Conservation (phyloP, 1,284 basidiomycete species). For the Termitomyces sp. region DNA sequence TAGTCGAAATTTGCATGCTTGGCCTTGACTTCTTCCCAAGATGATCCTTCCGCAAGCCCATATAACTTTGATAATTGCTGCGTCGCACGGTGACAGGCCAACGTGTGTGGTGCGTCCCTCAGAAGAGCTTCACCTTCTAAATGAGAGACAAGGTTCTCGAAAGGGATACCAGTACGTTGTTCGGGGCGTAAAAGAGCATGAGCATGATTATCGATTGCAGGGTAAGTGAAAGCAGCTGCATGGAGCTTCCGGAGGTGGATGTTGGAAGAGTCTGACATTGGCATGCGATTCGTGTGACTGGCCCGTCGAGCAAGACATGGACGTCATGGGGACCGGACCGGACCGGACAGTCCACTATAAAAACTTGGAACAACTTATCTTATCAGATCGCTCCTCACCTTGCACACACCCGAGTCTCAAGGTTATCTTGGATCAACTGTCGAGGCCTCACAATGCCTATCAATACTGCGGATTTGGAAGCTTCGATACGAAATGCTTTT, state of each 20-base stretch:
- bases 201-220: slow-evolving; percentile 69
- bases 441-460: slow-evolving; percentile 51
- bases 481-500: slow-evolving; percentile 54
- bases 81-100: slow-evolving; percentile 56
- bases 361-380: too few species aligned
- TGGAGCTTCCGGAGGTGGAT: background rate
- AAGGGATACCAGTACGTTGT: slow-evolving; percentile 42
- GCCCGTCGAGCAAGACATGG: too few species aligned
- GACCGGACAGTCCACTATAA: too few species aligned
- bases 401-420: too few species aligned
- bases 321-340: too few species aligned
- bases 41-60: slow-evolving; percentile 33
- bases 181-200: slow-evolving; percentile 57
- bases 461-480: slow-evolving; percentile 49
- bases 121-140: slow-evolving; percentile 40
- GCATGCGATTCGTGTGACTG: background rate
- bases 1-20: slow-evolving; percentile 43
- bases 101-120: slow-evolving; percentile 48
- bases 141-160: slow-evolving; percentile 56
- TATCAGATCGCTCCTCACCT: slow-evolving; percentile 2
- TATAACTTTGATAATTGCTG: slow-evolving; percentile 49
- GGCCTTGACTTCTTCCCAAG: slow-evolving; percentile 58
- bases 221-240: slow-evolving; percentile 30
- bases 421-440: background rate
- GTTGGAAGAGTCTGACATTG: background rate